A percentile compares a stretch with the other conserved stretches of the same genome.
Conservation (phyloP, 2,329 filamentous ascomycete genomes). For the Zopfia rhizophila region DNA sequence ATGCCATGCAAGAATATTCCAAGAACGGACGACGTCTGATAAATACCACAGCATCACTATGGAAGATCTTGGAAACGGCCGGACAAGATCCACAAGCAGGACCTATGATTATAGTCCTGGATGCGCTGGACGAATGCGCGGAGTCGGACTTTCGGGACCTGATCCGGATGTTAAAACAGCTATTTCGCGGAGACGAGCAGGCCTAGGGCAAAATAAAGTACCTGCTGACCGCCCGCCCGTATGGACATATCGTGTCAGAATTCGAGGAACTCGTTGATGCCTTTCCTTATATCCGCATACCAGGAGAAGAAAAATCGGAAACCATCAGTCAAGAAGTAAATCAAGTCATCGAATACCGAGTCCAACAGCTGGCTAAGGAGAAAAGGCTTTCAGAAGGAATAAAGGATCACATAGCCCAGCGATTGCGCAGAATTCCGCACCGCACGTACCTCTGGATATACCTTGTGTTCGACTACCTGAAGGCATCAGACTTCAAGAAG, state of each 20-base stretch:
- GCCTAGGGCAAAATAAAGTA: constrained; percentile 21
- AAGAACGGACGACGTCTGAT: constrained; percentile 23
- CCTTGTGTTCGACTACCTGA: no score
- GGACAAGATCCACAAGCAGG: constrained; percentile 24
- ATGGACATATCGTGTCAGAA: constrained; percentile 25
- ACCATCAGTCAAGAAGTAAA: constrained; percentile 31
- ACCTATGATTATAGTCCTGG: constrained; percentile 27
- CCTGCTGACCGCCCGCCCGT: constrained; percentile 30
- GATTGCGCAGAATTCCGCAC: constrained; percentile 21
- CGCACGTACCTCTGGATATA: no score
- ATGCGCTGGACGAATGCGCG: constrained; percentile 31
- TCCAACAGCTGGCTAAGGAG: constrained; percentile 23
- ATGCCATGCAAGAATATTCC: constrained; percentile 25
- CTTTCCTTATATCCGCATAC: constrained; percentile 30
- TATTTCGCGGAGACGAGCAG: constrained; percentile 13
- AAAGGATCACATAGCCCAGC: constrained; percentile 19
- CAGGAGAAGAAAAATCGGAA: constrained; percentile 31
- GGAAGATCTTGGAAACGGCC: constrained; percentile 21
- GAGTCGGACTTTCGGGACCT: constrained; percentile 23
- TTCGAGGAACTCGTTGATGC: constrained; percentile 16
- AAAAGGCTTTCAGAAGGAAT: constrained; percentile 21
- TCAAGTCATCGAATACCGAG: constrained; percentile 25
- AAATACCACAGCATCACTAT: constrained; percentile 28
- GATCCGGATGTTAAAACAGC: constrained; percentile 23
- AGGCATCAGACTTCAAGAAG: no score